Conservation (phyloP, 768 basidiomycete species). For the Suillus tomentosus region DNA sequence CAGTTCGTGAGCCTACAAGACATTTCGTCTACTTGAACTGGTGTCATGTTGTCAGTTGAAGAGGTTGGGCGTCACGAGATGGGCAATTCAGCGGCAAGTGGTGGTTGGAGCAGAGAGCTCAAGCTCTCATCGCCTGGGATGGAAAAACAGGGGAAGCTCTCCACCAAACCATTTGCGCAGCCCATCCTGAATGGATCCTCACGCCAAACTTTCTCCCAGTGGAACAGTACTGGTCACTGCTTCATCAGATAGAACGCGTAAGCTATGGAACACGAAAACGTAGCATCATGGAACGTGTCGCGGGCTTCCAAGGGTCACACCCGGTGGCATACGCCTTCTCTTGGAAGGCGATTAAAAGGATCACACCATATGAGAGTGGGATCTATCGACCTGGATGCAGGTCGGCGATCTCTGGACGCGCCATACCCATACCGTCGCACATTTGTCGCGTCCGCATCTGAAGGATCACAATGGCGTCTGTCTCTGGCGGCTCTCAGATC, state of each 20-base stretch:
- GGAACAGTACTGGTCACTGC: background rate
- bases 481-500: conserved; percentile 1
- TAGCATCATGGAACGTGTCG: background rate
- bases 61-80: background rate
- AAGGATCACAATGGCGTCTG: background rate
- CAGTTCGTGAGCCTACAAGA: background rate
- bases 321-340: background rate
- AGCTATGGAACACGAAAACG: background rate
- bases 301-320: background rate
- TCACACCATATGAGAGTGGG: background rate
- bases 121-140: background rate
- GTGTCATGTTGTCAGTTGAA: background rate
- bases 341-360: background rate
- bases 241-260: background rate
- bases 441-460: background rate
- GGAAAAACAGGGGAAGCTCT: background rate
- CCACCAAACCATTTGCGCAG: background rate
- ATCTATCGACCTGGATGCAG: background rate
- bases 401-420: background rate
- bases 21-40: background rate
- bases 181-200: background rate
- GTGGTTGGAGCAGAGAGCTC: background rate
- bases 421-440: background rate
- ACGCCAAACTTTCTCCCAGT: background rate
- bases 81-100: background rate